Evolutionary conservation across 2,329 filamentous ascomycete genomes (phyloP).

Genomic region (Emergomyces pasteurianus): DNA sequence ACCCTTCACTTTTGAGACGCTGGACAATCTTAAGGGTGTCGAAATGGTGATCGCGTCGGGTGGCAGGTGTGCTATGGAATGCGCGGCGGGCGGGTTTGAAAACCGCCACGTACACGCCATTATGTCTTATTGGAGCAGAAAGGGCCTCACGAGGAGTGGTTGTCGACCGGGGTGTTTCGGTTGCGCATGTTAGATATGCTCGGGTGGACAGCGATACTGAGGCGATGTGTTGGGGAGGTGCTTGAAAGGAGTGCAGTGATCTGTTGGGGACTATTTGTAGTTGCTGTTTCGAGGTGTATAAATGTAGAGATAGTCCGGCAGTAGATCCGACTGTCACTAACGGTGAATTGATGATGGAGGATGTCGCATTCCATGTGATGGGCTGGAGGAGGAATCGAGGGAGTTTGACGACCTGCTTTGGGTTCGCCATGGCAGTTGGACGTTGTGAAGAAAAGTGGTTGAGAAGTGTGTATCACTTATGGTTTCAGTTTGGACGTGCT

Average conservation of each 20-base stretch:
- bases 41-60: conserved; percentile 77
- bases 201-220: neutral
- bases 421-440: conserved; percentile 25
- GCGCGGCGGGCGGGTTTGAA: conserved; percentile 31
- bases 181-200: neutral
- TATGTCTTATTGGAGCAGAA: conserved; percentile 28
- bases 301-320: conserved; percentile 14
- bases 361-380: conserved; percentile 30
- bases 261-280: neutral
- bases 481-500: neutral
- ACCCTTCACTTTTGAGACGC: conserved; percentile 76
- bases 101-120: conserved; percentile 36
- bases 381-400: conserved; percentile 33
- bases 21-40: conserved; percentile 97
- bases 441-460: neutral
- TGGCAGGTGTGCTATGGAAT: conserved; percentile 57
- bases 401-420: conserved; percentile 31
- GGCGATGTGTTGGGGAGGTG: neutral
- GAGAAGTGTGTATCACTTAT: neutral
- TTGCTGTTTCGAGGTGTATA: conserved; percentile 13
- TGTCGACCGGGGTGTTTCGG: neutral
- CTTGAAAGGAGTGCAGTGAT: neutral
- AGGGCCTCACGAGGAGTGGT: neutral
- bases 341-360: conserved; percentile 19
- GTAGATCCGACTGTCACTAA: conserved; percentile 16